phyloP scores from a whole-genome alignment of 1,139 yeast species.

The Pichia inconspicua region DNA sequence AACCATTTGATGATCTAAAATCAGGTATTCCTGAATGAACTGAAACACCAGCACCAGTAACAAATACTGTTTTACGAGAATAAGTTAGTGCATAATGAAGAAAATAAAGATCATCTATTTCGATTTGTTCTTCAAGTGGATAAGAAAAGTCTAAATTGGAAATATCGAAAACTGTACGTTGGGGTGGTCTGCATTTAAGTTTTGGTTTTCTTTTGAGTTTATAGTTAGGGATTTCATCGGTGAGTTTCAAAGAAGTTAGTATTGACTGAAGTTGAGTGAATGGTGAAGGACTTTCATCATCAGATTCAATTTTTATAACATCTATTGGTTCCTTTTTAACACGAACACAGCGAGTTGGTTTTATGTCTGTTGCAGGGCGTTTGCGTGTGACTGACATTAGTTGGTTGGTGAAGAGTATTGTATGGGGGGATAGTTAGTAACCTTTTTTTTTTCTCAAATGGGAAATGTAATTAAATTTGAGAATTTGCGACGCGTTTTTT shows the following conservation, averaged over 20 bases:
- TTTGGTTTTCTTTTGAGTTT: slow-evolving; percentile 30
- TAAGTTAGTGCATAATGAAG: slow-evolving; percentile 40
- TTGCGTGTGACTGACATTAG: not conserved
- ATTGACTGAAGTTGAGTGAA: not conserved
- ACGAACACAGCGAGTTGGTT: not conserved
- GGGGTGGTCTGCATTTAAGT: slow-evolving; percentile 34
- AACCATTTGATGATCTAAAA: slow-evolving; percentile 71
- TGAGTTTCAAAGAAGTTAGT: slow-evolving; percentile 2
- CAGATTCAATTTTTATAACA: not conserved
- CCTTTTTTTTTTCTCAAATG: not conserved
- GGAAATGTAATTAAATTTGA: not conserved
- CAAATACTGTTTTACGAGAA: slow-evolving; percentile 41
- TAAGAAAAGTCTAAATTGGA: slow-evolving; percentile 22
- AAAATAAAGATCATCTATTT: slow-evolving; percentile 34
- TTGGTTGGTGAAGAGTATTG: not conserved
- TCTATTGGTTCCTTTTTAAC: not conserved
- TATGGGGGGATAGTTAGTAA: too few relatives aligned
- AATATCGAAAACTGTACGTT: slow-evolving; percentile 34
- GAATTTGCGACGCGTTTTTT: not conserved
- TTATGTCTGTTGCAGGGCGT: not conserved
- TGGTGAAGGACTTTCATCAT: not conserved
- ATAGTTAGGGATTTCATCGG: slow-evolving; percentile 8
- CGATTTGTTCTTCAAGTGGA: slow-evolving; percentile 28
- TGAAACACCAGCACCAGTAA: slow-evolving; percentile 86
- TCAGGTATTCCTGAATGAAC: slow-evolving; percentile 91